phyloP scores from a whole-genome alignment of 2,329 filamentous ascomycete species.

The Decorospora gaudefroyi region DNA sequence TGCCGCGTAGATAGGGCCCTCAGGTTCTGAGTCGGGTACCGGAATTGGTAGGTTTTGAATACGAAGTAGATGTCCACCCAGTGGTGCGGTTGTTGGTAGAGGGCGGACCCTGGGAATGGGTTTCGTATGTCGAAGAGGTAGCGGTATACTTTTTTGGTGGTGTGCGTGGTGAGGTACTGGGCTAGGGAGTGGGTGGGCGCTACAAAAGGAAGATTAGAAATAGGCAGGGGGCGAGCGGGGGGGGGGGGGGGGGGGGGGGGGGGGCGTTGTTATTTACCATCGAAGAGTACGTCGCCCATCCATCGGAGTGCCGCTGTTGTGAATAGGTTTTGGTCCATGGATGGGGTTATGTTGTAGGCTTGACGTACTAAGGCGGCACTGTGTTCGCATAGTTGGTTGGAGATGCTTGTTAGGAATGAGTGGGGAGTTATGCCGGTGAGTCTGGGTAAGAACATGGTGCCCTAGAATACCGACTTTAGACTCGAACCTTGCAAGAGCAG shows the following conservation, averaged over 20 bases:
- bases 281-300: constrained; percentile 52
- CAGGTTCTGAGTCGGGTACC: constrained; percentile 19
- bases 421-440: constrained; percentile 19
- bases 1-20: constrained; percentile 28
- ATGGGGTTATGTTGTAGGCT: constrained; percentile 46
- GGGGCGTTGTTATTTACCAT: no score
- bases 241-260: no score
- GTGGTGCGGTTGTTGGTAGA: constrained; percentile 33
- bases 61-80: constrained; percentile 39
- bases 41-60: constrained; percentile 31
- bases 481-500: neutral
- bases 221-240: neutral
- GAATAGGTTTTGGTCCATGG: constrained; percentile 46
- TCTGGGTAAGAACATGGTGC: no score
- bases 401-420: constrained; percentile 30
- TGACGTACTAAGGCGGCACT: constrained; percentile 26
- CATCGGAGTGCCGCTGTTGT: constrained; percentile 48
- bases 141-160: constrained; percentile 27
- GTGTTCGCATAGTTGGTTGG: constrained; percentile 16
- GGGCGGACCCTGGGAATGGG: constrained; percentile 26
- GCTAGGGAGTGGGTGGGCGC: constrained; percentile 25
- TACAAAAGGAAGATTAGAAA: constrained; percentile 5
- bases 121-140: constrained; percentile 38
- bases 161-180: constrained; percentile 11
- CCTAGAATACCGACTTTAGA: no score